Evolutionary conservation across 108 stramenopile species (phyloP), one percentile per base, ranked within the genome.

Genomic region (Schizochytrium sp.): DNA sequence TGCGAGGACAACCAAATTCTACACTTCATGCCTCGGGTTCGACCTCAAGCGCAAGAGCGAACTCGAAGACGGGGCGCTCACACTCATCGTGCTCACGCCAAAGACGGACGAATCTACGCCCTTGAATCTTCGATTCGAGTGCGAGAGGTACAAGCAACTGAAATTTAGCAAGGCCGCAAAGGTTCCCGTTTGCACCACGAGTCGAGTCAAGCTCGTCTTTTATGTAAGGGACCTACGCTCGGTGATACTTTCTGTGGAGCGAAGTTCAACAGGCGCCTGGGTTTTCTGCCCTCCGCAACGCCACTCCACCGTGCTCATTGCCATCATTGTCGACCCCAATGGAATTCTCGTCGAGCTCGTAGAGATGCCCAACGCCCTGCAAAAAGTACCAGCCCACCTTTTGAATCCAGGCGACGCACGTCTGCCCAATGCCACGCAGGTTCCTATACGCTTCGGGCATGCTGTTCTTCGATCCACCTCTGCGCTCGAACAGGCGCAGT

Each of bases 291-390:
- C 48, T 47, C 76, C 76, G 45, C 76, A 83, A 53, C 45, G 76
- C 10, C 76, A 83, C 51, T 10, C 76, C 12, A 53, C 43, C 12
- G 76, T 83, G 0, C 48, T 83, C 51, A 83, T 83, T 53, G 76
- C 76, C n/a, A 28, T 83, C 25, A 45, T 83, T 8, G 76, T 83
- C 23, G 76, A 83, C 76, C 76, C 76, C 8, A 83, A 83, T 83
- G 76, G 76, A 12, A 83, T 83, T 83, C 51, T 83, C 25, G 23
- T 83, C 28, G 48, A 83, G 51, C 76, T 83, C 25, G 76, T 83
- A 12, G 76, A 83, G 23, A 83, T 83, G 76, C 6, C 76, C 48
- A 45, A 83, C 2, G 28, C 23, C 51, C 23, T 83, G 48, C 76
- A 25, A 21, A 83, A 83, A 23, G 51, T 83, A 6, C 76, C 45